These are phyloP conservation scores for Eustoma russellianum DNA, from an alignment of 257 asterid species.

Conservation along the genomic window DNA sequence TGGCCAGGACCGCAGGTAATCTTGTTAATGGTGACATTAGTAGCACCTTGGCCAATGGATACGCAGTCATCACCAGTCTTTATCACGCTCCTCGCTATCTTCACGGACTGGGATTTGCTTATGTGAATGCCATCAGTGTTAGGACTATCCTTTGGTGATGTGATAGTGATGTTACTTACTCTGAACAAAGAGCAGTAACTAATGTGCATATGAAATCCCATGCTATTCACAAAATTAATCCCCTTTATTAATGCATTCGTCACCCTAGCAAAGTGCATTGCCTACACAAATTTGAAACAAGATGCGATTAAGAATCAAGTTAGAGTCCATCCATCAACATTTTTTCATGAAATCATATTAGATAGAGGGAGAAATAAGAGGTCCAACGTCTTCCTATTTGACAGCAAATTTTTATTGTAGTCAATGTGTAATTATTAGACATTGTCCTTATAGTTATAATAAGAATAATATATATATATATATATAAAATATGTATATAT, in stretches of 20 bases:
- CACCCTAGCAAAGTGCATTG: slow-evolving; percentile 31
- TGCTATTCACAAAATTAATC: slow-evolving; percentile 35
- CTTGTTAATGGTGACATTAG: slow-evolving; percentile 35
- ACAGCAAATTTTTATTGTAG: too few relatives aligned
- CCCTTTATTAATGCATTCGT: slow-evolving; percentile 34
- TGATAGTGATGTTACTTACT: slow-evolving; percentile 24
- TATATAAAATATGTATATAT: too few relatives aligned
- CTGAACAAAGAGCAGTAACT: slow-evolving; percentile 29
- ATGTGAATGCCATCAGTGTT: slow-evolving; percentile 64
- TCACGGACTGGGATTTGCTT: slow-evolving; percentile 33
- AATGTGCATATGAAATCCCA: slow-evolving; percentile 70
- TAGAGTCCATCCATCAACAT: too few relatives aligned
- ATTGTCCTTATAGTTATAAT: too few relatives aligned
- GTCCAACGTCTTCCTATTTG: too few relatives aligned
- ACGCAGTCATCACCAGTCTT: slow-evolving; percentile 58
- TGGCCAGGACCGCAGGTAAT: slow-evolving; percentile 65
- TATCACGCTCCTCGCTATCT: slow-evolving; percentile 28
- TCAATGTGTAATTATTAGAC: too few relatives aligned
- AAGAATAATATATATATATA: too few relatives aligned
- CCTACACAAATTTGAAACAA: slow-evolving; percentile 17
- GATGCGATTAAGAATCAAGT: neutral
- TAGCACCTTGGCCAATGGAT: slow-evolving; percentile 52
- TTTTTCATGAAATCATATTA: neutral
- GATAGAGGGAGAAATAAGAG: neutral
- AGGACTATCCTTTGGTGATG: slow-evolving; percentile 37